Evolutionary conservation across 371 early-diverging fungal species (phyloP).

Genomic region (Coemansia sp.): DNA sequence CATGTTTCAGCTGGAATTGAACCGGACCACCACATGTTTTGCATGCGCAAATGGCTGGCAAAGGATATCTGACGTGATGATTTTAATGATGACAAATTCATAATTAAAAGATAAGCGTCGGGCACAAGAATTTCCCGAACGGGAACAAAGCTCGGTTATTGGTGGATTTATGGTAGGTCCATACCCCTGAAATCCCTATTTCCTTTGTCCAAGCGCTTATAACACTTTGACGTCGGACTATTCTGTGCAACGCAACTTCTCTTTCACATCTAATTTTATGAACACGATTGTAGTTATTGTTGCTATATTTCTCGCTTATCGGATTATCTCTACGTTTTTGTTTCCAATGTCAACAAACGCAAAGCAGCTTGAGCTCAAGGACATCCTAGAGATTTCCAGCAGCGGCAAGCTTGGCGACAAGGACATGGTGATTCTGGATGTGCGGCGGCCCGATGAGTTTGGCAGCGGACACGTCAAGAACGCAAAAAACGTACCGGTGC

Average conservation of each 20-base stretch:
- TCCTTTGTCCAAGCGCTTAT: neutral
- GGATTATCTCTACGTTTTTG: neutral
- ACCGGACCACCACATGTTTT: no score
- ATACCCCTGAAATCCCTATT: neutral
- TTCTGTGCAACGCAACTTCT: neutral
- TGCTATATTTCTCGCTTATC: neutral
- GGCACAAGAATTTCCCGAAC: no score
- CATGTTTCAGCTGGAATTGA: no score
- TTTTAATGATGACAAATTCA: no score
- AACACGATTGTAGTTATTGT: neutral
- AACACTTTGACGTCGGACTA: neutral
- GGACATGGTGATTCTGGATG: conserved; percentile 12
- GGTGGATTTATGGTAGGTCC: no score
- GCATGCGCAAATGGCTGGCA: no score
- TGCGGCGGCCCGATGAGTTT: conserved; percentile 6
- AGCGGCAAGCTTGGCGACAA: conserved; percentile 3
- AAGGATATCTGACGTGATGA: no score
- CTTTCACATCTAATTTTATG: neutral
- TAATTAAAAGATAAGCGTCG: no score
- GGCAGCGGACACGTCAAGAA: conserved; percentile 6
- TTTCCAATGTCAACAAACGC: conserved; percentile 13
- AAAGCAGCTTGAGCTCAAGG: conserved; percentile 1
- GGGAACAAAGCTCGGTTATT: no score
- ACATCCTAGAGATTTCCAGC: conserved; percentile 5
- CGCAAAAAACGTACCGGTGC: conserved; percentile 8